Evolutionary conservation across 768 basidiomycete genomes (phyloP), one percentile per base, ranked within the genome.

Genomic region (Boletales sp.): DNA sequence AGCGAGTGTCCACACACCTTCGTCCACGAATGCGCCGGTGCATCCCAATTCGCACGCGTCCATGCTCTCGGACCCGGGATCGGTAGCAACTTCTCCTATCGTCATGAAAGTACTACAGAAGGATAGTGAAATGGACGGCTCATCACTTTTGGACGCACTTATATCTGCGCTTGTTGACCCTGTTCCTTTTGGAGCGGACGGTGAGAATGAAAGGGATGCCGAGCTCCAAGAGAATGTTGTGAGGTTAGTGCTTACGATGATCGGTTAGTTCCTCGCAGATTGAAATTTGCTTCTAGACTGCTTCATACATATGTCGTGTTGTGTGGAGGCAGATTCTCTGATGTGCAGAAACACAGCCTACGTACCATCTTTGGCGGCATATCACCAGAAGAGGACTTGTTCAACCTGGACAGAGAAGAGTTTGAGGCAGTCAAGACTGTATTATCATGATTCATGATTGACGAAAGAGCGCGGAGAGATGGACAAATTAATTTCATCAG

Each of bases 21-120:
- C 57, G 8, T 58, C 64, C 8, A 18, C 47, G 30, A 62, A 57
- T 14, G 60, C 63, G 41, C 73, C 76, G 1, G 73, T 87, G n/a
- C 80, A 87, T 62, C 72, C 81, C 25, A 89, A 89, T 67, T 89
- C 86, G 8, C 88, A 88, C 60, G 80, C 85, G 0, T 76, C 81
- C 15, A 75, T 84, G 66, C 70, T 83, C 2, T 66, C 74, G 5
- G 71, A 84, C 58, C 84, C 86, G 0, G 39, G 50, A 10, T 66
- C 72, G 2, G 76, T 78, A 3, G 72, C 73, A 30, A 90, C 88
- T 0, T 79, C 78, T 0, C 50, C 62, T 5, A 60, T 70, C 13
- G 71, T 83, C 1, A 62, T 81, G 15, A 58, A 67, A 18, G 88
- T 84, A 0, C 61, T 90, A 34, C 55, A 49, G 41, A 32, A 18